A percentile compares a stretch with the other conserved stretches of the same genome.
phyloP scores from a whole-genome alignment of 768 basidiomycete genomes.

The Rhodotorula diobovata region DNA sequence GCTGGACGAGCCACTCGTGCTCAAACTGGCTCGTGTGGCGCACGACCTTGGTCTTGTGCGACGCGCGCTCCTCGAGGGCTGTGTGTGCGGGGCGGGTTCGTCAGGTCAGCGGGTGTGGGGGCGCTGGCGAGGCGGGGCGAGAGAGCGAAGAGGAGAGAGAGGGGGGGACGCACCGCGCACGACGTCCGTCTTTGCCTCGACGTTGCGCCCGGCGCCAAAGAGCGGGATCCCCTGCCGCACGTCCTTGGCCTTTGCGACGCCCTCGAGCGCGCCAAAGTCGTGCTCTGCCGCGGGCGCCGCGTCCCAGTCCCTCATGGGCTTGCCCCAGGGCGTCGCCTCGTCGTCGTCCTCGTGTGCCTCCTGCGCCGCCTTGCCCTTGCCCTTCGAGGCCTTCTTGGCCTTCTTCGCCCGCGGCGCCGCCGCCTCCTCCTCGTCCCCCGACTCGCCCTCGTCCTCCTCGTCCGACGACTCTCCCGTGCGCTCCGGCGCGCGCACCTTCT shows the following conservation, averaged over 20 bases:
- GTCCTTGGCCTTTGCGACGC: neutral
- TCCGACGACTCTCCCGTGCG: conserved; percentile 38
- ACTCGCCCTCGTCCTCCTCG: conserved; percentile 26
- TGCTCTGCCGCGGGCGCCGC: neutral
- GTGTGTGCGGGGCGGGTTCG: neutral
- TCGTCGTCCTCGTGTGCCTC: too few species aligned
- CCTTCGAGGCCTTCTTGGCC: neutral
- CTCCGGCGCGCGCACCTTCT: conserved; percentile 39
- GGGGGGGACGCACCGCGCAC: conserved; percentile 18
- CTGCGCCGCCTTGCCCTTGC: neutral
- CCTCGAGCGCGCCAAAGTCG: conserved; percentile 7
- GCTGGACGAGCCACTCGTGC: conserved; percentile 59
- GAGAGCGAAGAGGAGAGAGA: too few species aligned
- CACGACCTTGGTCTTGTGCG: conserved; percentile 22
- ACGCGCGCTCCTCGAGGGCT: conserved; percentile 31
- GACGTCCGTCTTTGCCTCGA: conserved; percentile 34
- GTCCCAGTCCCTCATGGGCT: conserved; percentile 31
- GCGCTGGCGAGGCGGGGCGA: too few species aligned
- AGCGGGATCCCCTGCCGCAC: conserved; percentile 34
- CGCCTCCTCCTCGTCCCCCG: conserved; percentile 16
- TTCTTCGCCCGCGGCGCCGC: conserved; percentile 2
- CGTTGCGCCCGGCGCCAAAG: neutral
- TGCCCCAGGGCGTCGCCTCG: conserved; percentile 30
- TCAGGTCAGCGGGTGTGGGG: neutral
- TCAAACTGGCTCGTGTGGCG: conserved; percentile 70